Percentiles rank a stretch among this genome's conserved stretches.
These are phyloP conservation scores for Aspergillus bridgeri DNA, from an alignment of 495 filamentous ascomycete genomes.

Conservation along the genomic window DNA sequence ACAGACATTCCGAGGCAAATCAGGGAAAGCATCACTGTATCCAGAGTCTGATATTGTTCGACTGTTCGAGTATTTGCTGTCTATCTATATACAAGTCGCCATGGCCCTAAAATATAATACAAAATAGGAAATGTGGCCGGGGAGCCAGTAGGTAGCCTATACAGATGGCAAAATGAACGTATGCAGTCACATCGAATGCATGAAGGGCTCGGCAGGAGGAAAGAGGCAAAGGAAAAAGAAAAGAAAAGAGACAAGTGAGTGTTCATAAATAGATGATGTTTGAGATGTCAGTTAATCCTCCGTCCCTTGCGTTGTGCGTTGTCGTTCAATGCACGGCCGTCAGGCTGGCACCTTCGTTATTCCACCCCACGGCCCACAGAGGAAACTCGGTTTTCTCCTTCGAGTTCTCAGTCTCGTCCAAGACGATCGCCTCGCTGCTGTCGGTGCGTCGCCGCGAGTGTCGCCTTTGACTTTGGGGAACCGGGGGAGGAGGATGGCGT, in stretches of 20 bases:
- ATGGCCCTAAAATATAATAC: neutral
- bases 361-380: conserved; percentile 43
- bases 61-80: no score
- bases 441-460: conserved; percentile 44
- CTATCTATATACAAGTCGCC: neutral
- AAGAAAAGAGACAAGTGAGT: neutral
- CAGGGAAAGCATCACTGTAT: no score
- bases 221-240: neutral
- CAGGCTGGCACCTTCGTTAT: conserved; percentile 29
- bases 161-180: conserved; percentile 5
- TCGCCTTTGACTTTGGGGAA: conserved; percentile 35
- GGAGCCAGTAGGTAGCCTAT: conserved; percentile 8
- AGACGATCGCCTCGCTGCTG: conserved; percentile 43
- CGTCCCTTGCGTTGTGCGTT: neutral
- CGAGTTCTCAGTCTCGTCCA: conserved; percentile 24
- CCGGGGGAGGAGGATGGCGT: conserved; percentile 34
- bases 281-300: neutral
- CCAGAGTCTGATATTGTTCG: neutral
- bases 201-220: neutral
- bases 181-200: neutral
- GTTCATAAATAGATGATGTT: neutral
- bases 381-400: conserved; percentile 32
- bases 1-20: no score
- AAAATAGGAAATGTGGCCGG: neutral
- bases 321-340: conserved; percentile 35